A percentile compares a stretch with the other conserved stretches of the same genome.
Conservation (phyloP, 305 asterid genomes). For the Withania somnifera region DNA sequence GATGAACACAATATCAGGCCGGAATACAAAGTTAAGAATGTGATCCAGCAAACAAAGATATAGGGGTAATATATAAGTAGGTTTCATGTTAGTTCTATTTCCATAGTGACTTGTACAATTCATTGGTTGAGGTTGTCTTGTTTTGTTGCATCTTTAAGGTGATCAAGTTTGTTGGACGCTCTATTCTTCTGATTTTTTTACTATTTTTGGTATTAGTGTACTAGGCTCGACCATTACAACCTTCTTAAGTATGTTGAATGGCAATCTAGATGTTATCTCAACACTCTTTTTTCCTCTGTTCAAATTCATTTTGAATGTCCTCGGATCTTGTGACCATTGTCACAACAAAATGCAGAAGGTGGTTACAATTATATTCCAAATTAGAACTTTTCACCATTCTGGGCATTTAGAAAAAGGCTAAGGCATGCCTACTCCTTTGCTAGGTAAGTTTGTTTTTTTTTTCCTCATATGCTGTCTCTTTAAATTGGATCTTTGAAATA, state of each 20-base stretch:
- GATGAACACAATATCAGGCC: not conserved
- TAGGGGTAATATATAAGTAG: not conserved
- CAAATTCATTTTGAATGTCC: not conserved
- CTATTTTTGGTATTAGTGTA: not conserved
- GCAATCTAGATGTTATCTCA: not conserved
- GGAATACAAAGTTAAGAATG: not conserved
- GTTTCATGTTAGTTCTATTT: not conserved
- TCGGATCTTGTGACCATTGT: not conserved
- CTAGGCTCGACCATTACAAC: not conserved
- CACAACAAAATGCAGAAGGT: not conserved
- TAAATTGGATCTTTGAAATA: not conserved
- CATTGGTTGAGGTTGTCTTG: not conserved
- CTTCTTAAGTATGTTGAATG: not conserved
- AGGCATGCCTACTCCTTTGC: not conserved
- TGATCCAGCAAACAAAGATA: not conserved
- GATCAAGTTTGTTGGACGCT: not conserved
- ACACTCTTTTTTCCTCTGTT: not conserved
- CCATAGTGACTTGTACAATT: not conserved
- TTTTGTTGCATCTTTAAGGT: not conserved
- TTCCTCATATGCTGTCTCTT: not conserved
- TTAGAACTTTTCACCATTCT: not conserved
- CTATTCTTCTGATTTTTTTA: not conserved
- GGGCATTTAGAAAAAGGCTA: not conserved
- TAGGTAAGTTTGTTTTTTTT: not conserved
- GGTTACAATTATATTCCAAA: not conserved